These are phyloP conservation scores for Cercophora scortea DNA, from an alignment of 495 filamentous ascomycete genomes.

Conservation along the genomic window DNA sequence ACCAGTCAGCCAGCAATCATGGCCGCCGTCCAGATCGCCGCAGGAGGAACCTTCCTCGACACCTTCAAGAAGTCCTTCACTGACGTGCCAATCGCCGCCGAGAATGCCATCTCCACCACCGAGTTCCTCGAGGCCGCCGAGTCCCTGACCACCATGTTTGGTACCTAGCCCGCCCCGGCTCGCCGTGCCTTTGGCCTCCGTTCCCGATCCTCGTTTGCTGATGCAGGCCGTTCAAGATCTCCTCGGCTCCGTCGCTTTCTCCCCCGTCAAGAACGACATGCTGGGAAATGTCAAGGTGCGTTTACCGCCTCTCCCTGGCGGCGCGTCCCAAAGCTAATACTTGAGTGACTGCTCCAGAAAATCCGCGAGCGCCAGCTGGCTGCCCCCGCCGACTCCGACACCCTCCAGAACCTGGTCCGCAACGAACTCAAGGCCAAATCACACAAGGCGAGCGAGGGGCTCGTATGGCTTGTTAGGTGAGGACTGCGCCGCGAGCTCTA, in stretches of 20 bases:
- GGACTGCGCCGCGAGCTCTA: conserved; percentile 3
- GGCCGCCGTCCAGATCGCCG: conserved; percentile 35
- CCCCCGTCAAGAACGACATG: conserved; percentile 84
- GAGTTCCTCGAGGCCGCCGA: conserved; percentile 92
- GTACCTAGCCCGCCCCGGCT: conserved; percentile 35
- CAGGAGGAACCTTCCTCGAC: conserved; percentile 74
- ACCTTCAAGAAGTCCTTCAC: conserved; percentile 74
- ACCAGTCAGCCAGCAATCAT: not conserved
- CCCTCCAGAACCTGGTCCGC: conserved; percentile 70
- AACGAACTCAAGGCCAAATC: conserved; percentile 85
- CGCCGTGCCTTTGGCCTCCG: not conserved
- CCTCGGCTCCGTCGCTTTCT: conserved; percentile 75
- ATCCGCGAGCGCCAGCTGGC: conserved; percentile 73
- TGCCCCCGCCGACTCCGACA: conserved; percentile 67
- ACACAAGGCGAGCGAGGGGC: conserved; percentile 77
- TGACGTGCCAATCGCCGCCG: conserved; percentile 65
- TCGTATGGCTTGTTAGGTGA: conserved; percentile 88
- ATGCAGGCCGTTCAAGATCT: conserved; percentile 46
- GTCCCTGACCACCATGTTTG: conserved; percentile 77
- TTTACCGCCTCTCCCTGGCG: not conserved
- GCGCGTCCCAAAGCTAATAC: conserved; percentile 2
- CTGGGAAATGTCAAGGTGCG: conserved; percentile 82
- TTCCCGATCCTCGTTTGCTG: not conserved
- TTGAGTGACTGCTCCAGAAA: conserved; percentile 54
- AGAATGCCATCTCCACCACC: conserved; percentile 67